Evolutionary conservation across 169 alveolate genomes (phyloP).

Genomic region (Eimeria necatrix): DNA sequence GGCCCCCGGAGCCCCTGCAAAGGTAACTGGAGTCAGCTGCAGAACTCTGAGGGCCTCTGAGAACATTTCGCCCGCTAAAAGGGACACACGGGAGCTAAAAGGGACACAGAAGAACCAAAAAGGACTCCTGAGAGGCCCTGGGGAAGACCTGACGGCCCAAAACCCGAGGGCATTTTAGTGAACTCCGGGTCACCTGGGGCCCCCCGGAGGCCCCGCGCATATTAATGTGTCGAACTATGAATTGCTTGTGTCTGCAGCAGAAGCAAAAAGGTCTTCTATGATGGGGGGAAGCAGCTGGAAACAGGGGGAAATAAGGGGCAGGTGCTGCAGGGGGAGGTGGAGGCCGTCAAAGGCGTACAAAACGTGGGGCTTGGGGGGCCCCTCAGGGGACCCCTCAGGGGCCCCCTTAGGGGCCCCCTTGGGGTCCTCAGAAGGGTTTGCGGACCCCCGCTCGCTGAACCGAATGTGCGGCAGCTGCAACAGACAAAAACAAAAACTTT

Average conservation of each 20-base stretch:
- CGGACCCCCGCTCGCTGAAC: constrained; percentile 25
- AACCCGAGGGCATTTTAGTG: too few species aligned
- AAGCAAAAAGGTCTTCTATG: constrained; percentile 45
- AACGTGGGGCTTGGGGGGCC: background rate
- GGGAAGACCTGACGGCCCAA: too few species aligned
- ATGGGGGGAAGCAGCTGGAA: constrained; percentile 56
- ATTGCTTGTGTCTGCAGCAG: background rate
- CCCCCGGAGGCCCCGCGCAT: constrained; percentile 8
- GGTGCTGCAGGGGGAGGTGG: constrained; percentile 49
- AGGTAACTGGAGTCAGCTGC: too few species aligned
- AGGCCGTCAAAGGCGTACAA: constrained; percentile 79
- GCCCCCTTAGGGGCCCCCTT: background rate
- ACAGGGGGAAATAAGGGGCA: constrained; percentile 43
- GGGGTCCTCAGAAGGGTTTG: background rate
- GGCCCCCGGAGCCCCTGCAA: too few species aligned
- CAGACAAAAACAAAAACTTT: background rate
- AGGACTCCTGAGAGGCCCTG: too few species aligned
- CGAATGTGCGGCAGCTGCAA: constrained; percentile 17
- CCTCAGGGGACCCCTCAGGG: background rate
- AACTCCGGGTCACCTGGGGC: background rate
- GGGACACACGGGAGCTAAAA: too few species aligned
- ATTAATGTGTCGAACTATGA: background rate
- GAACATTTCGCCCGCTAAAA: too few species aligned
- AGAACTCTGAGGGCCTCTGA: too few species aligned
- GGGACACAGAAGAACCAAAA: too few species aligned